Evolutionary conservation across 257 asterid species (phyloP), one percentile per base, ranked within the genome.

Genomic region (Lavandula angustifolia): DNA sequence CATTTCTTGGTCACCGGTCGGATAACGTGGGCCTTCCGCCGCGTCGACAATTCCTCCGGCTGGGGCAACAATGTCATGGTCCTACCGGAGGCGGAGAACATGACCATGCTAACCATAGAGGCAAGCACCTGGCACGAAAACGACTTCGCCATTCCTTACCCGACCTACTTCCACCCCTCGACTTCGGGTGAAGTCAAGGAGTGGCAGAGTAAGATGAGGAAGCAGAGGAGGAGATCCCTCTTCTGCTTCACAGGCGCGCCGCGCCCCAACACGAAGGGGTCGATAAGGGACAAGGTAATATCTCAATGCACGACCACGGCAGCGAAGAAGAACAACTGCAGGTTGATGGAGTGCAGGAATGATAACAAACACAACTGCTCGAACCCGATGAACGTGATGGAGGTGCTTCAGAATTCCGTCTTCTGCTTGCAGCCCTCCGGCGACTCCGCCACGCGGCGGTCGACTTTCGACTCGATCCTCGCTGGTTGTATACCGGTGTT

Each of bases 401-500:
- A 49, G 58, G 29, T 85, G 71, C 83, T 91, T 41, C 85, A 84
- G 54, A 71, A 43, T 5, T 84, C 96, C 0, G 14, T 72, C 0
- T 91, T 91, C 79, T 88, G 98, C 68, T 55, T 92, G 64, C 97
- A 92, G 74, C 97, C 97, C 1, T 73, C 96, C 0, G 97, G 98
- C 18, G 98, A 89, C 68, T 89, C 98, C 0, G 85, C 78, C 64
- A 92, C 95, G 0, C 54, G 98, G 44, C 72, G 95, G 34, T 91
- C 98, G 1, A 81, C 94, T 0, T 89, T 89, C 11, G 98, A 92
- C 32, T 62, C 98, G 1, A 89, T 92, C 31, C 56, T 85, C 0
- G 95, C 97, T 0, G 98, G 97, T 0, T 92, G 99, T 42, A 85
- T 92, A 2, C 99, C 97, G 0, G 97, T 92, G 4, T 87, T 92